Evolutionary conservation across 108 stramenopile species (phyloP).

Genomic region (Pseudonitzschia pungens): DNA sequence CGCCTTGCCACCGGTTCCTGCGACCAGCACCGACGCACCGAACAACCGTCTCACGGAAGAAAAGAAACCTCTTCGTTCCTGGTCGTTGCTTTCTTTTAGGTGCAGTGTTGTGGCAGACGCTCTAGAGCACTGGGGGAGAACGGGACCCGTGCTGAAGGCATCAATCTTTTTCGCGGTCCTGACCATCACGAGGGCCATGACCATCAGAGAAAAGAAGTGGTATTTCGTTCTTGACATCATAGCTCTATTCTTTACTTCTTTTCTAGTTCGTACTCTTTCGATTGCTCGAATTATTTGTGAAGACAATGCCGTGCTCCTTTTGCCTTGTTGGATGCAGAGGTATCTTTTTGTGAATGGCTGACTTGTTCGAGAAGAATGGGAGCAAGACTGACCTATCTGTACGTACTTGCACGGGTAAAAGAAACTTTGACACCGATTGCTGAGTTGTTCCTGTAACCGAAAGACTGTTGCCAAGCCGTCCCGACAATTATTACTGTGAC

Average conservation of each 20-base stretch:
- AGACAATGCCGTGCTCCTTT: no score
- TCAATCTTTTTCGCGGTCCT: slow-evolving; percentile 1
- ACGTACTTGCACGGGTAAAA: no score
- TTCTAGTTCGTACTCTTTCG: neutral
- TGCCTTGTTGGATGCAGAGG: neutral
- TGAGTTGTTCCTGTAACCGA: no score
- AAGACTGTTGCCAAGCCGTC: no score
- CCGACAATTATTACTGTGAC: no score
- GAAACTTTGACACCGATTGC: no score
- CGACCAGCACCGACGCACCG: slow-evolving; percentile 1
- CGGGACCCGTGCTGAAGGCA: neutral
- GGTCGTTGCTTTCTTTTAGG: slow-evolving; percentile 1
- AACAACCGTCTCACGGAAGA: neutral
- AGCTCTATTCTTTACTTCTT: neutral
- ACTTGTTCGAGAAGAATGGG: neutral
- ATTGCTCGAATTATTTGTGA: no score
- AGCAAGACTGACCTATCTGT: no score
- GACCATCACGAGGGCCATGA: slow-evolving; percentile 11
- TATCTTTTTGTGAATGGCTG: neutral
- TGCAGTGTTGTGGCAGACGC: neutral
- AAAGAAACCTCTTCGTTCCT: slow-evolving; percentile 15
- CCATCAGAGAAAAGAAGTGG: slow-evolving; percentile 1
- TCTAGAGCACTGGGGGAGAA: neutral
- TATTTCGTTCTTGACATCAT: neutral
- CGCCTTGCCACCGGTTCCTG: neutral